Evolutionary conservation across 179 eudicot species (phyloP).

Genomic region (Sideroxylon spinosum): DNA sequence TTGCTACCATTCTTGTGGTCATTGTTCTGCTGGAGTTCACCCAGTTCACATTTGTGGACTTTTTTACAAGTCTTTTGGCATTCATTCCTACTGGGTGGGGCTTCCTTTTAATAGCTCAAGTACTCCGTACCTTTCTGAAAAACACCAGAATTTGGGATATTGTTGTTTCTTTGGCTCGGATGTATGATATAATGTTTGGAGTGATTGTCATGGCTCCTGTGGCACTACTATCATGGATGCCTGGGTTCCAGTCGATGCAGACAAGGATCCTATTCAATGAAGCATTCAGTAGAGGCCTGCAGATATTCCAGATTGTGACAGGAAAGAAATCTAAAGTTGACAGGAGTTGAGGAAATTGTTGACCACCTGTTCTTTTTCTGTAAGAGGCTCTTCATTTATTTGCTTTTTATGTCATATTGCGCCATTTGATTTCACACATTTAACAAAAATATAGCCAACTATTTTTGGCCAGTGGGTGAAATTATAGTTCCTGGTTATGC

Average conservation of each 20-base stretch:
- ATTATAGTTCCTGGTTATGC: too few relatives aligned
- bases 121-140: slow-evolving; percentile 50
- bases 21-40: slow-evolving; percentile 61
- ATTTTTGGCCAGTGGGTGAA: too few relatives aligned
- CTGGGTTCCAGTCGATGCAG: slow-evolving; percentile 93
- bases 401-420: not conserved
- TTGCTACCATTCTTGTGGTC: slow-evolving; percentile 45
- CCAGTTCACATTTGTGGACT: slow-evolving; percentile 43
- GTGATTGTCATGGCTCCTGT: slow-evolving; percentile 77
- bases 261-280: slow-evolving; percentile 86
- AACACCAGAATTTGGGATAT: slow-evolving; percentile 50
- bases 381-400: not conserved
- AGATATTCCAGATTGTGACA: slow-evolving; percentile 64
- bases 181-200: slow-evolving; percentile 79
- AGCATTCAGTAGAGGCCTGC: slow-evolving; percentile 81
- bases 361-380: not conserved
- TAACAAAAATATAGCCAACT: not conserved
- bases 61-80: slow-evolving; percentile 72
- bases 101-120: slow-evolving; percentile 63
- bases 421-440: slow-evolving; percentile 2
- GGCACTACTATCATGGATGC: slow-evolving; percentile 83
- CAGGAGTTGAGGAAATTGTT: slow-evolving; percentile 26
- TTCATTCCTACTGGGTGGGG: slow-evolving; percentile 94
- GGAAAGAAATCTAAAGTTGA: slow-evolving; percentile 51
- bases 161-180: slow-evolving; percentile 65